Conservation (phyloP, 73 alveolate species). For the Paramecium octaurelia region DNA sequence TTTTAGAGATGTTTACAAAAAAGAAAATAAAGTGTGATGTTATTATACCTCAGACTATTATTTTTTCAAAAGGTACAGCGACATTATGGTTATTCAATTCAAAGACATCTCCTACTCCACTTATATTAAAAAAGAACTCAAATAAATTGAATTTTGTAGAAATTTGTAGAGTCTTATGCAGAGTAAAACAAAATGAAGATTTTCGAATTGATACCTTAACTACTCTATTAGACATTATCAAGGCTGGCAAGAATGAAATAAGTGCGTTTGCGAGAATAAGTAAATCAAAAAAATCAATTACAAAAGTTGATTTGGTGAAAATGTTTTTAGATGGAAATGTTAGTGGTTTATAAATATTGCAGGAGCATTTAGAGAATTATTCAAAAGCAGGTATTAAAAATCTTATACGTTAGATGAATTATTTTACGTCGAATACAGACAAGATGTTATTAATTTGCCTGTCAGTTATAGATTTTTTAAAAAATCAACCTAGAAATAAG, state of each 20-base stretch:
- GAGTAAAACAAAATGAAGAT: slow-evolving; percentile 29
- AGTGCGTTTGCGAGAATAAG: background rate
- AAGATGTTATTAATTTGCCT: slow-evolving; percentile 55
- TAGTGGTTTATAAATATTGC: background rate
- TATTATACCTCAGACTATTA: background rate
- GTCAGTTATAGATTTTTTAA: slow-evolving; percentile 52
- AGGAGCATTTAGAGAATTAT: background rate
- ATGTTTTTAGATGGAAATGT: slow-evolving; percentile 22
- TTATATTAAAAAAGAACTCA: background rate
- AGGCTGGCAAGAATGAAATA: background rate
- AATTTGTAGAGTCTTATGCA: slow-evolving; percentile 23
- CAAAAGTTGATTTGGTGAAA: background rate
- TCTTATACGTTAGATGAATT: slow-evolving; percentile 30
- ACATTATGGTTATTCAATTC: slow-evolving; percentile 43
- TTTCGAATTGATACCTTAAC: slow-evolving; percentile 1
- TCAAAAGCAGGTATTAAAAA: background rate
- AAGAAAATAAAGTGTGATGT: slow-evolving; percentile 34
- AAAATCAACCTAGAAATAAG: slow-evolving; percentile 29
- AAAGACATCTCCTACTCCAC: background rate
- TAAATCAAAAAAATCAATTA: background rate
- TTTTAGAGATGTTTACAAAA: slow-evolving; percentile 38
- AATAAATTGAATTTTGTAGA: slow-evolving; percentile 17
- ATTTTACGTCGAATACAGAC: slow-evolving; percentile 52
- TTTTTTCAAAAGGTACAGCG: slow-evolving; percentile 34
- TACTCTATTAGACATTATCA: slow-evolving; percentile 5